Base-by-base conservation (phyloP, 2,329 filamentous ascomycete genomes). In the Coniella lustricola region DNA sequence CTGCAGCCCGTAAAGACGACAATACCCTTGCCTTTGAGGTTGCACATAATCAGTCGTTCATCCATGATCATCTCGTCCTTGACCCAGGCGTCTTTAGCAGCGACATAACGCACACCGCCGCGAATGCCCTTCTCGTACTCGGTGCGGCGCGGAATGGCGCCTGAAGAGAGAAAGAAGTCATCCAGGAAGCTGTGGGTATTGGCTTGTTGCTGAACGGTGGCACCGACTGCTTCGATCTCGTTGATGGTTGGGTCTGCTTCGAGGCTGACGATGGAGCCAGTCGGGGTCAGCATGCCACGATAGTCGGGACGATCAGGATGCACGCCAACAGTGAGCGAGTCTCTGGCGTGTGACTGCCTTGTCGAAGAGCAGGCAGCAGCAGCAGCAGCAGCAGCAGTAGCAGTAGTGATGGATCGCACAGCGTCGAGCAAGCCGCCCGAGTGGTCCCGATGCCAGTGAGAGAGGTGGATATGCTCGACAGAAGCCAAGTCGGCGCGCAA, bases 1-100 rank as follows among this genome's bases (percentile, higher is more conserved):
- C 71, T 75, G 61, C 76, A 79, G 10, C 75, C 76, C 0, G 75
- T 77, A 56, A 79, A 76, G 17, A 79, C 63, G 2, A 79, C 71
- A 3, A 79, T 64, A 0, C 76, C 76, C 52, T 71, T 73, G 12
- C 62, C 72, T 62, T 72, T 76, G 17, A 79, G 57, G 46, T 73
- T 71, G 54, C 73, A 76, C 57, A 73, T 68, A n/a, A 79, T 62
- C 37, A 77, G 70, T 10, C 75, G 65, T 56, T 80, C 76, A 48
- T 79, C 75, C 7, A 59, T 52, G 50, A 79, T 77, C 17, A 67
- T 52, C 54, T 75, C 69, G 53, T 77, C 75, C 0, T 64, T 64
- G 35, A 64, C 64, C 75, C 74, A 77, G 8, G 63, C 59, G 1
- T 64, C 62, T 1, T 64, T 64, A 0, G 62, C 54, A 3, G 55